Evolutionary conservation across 345 rosid species (phyloP), one percentile per base, ranked within the genome.

Genomic region (Dovyalis caffra): DNA sequence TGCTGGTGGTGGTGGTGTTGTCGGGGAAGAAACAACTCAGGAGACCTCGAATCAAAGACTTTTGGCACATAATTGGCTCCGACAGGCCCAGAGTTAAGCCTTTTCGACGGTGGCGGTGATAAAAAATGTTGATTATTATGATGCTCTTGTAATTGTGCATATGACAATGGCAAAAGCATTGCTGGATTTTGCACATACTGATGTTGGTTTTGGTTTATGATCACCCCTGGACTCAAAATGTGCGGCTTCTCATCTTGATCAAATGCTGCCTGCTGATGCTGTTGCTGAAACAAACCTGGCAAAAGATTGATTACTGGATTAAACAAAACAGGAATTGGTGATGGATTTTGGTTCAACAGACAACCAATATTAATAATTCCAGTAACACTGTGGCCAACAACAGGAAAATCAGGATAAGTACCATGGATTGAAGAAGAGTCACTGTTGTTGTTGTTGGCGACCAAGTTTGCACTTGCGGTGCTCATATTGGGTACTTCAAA

Each of bases 151-250:
- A 85, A 67, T 26, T 76, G 84, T 18, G 81, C 53, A 18, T 73
- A 74, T 0, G 87, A 45, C 12, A 78, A 66, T 0, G 90, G 92
- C 53, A 88, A 66, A 77, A 86, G 78, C 80, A 83, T n/a, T 38
- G 91, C 70, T 1, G 88, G 91, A 14, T 84, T 88, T 25, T 79
- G 94, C 0, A 83, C 43, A 66, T 78, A 87, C 45, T 73, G 89
- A 21, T 66, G 85, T 75, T 85, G 97, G 66, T 78, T 86, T 49
- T 83, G 92, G 85, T 87, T 85, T 29, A 84, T 74, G 37, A 86
- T 60, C 64, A 84, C 28, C 69, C 81, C 86, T 0, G 90, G 81
- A 76, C 85, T 87, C n/a, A 78, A 47, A 82, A 87, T 81, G 78
- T 82, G 90, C 0, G 84, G 87, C 77, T 85, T 87, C 78, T 86